phyloP scores from a whole-genome alignment of 2,329 filamentous ascomycete genomes.

The Trichophyton verrucosum region DNA sequence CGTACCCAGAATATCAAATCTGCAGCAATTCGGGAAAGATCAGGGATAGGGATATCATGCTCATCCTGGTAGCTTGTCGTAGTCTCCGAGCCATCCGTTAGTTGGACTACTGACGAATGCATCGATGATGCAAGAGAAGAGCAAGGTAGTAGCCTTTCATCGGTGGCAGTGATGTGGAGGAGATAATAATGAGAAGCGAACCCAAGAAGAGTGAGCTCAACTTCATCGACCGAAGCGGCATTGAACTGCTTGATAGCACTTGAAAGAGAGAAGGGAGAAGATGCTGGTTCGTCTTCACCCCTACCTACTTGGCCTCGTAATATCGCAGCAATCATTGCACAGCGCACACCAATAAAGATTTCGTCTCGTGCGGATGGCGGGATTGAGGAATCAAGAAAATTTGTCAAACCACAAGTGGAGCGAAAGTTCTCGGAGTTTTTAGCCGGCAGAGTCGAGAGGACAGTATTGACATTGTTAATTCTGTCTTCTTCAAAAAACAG shows the following conservation, averaged over 20 bases:
- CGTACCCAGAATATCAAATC: constrained; percentile 35
- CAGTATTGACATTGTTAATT: constrained; percentile 39
- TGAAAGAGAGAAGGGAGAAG: constrained; percentile 27
- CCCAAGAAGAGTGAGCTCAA: constrained; percentile 31
- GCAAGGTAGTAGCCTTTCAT: constrained; percentile 26
- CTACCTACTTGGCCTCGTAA: constrained; percentile 28
- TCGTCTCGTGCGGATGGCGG: constrained; percentile 40
- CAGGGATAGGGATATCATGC: constrained; percentile 20
- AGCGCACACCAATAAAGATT: constrained; percentile 45
- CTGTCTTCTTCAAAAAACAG: constrained; percentile 45
- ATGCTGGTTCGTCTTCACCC: constrained; percentile 20
- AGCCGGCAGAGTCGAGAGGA: constrained; percentile 41
- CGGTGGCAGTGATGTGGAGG: constrained; percentile 29
- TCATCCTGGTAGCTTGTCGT: constrained; percentile 19
- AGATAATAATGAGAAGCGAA: constrained; percentile 33
- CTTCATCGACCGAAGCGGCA: constrained; percentile 30
- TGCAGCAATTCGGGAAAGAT: constrained; percentile 28
- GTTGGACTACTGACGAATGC: constrained; percentile 13
- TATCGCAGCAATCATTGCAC: constrained; percentile 47
- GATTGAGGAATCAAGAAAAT: constrained; percentile 44
- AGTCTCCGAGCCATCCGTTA: constrained; percentile 7
- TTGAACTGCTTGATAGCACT: constrained; percentile 33
- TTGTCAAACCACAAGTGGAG: constrained; percentile 20
- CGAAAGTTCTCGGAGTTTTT: constrained; percentile 16
- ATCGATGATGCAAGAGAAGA: constrained; percentile 12